Percentiles rank a stretch among this genome's conserved stretches.
Conservation (phyloP, 163 green algal species). For the Chlorella variabilis region DNA sequence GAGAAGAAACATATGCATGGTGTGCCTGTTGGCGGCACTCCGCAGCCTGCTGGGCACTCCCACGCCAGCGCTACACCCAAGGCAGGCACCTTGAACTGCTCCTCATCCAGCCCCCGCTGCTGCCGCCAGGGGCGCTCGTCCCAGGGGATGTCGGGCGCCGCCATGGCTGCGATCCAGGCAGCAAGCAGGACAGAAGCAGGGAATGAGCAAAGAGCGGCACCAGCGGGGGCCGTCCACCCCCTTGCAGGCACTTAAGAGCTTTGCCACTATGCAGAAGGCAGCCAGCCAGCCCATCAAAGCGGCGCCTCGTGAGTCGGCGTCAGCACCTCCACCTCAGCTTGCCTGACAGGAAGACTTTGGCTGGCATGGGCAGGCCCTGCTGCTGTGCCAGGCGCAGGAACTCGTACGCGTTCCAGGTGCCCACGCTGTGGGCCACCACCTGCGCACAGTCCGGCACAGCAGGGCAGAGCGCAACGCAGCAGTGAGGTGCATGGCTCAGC, state of each 20-base stretch:
- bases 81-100: constrained; percentile 81
- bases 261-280: too few species aligned
- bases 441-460: constrained; percentile 27
- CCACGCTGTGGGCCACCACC: constrained; percentile 85
- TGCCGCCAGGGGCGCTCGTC: constrained; percentile 78
- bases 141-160: constrained; percentile 72
- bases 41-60: too few species aligned
- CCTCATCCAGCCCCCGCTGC: constrained; percentile 71
- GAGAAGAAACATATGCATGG: too few species aligned
- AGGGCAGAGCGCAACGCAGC: neutral
- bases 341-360: constrained; percentile 69
- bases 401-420: constrained; percentile 84
- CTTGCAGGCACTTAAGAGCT: too few species aligned
- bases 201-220: too few species aligned
- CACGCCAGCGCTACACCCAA: too few species aligned
- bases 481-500: neutral
- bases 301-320: too few species aligned
- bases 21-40: too few species aligned
- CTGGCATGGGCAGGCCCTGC: constrained; percentile 66
- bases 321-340: too few species aligned
- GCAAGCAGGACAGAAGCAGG: too few species aligned
- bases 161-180: constrained; percentile 64
- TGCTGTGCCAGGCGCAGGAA: constrained; percentile 57
- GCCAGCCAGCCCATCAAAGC: too few species aligned
- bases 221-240: too few species aligned